Evolutionary conservation across 805 yeast genomes (phyloP).

Genomic region (Yamadazyma ubonensis): DNA sequence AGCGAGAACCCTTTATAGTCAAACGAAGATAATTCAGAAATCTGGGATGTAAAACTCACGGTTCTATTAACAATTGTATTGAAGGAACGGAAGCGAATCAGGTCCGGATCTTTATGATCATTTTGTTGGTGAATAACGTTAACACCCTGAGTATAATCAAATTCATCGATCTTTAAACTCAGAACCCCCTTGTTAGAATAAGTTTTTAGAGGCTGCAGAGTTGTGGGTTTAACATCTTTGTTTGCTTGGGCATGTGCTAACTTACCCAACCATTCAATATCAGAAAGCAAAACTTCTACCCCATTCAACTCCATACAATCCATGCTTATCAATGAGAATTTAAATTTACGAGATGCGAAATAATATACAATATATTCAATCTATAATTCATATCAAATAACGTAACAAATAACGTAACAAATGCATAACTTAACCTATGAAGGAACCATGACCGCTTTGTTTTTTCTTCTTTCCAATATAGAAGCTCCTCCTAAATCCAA

Average conservation of each 20-base stretch:
- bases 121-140: slow-evolving; percentile 10
- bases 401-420: no score
- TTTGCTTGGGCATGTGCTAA: slow-evolving; percentile 1
- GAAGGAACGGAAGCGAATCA: slow-evolving; percentile 10
- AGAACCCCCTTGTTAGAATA: slow-evolving; percentile 8
- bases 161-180: slow-evolving; percentile 9
- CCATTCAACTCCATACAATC: neutral
- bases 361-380: slow-evolving; percentile 7
- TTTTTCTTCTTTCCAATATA: slow-evolving; percentile 46
- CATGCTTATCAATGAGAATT: slow-evolving; percentile 3
- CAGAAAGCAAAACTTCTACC: slow-evolving; percentile 1
- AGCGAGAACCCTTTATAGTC: slow-evolving; percentile 5
- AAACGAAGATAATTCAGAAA: neutral
- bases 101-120: slow-evolving; percentile 9
- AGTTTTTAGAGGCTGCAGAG: no score
- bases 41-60: neutral
- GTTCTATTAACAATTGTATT: slow-evolving; percentile 11
- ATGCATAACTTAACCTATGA: slow-evolving; percentile 3
- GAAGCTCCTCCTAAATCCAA: slow-evolving; percentile 53
- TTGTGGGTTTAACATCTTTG: no score
- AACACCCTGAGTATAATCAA: slow-evolving; percentile 2
- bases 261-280: neutral
- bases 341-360: neutral
- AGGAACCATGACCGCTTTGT: slow-evolving; percentile 17
- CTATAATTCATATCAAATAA: slow-evolving; percentile 8